Conservation (phyloP, 495 filamentous ascomycete genomes). For the Penicillium parvum region DNA sequence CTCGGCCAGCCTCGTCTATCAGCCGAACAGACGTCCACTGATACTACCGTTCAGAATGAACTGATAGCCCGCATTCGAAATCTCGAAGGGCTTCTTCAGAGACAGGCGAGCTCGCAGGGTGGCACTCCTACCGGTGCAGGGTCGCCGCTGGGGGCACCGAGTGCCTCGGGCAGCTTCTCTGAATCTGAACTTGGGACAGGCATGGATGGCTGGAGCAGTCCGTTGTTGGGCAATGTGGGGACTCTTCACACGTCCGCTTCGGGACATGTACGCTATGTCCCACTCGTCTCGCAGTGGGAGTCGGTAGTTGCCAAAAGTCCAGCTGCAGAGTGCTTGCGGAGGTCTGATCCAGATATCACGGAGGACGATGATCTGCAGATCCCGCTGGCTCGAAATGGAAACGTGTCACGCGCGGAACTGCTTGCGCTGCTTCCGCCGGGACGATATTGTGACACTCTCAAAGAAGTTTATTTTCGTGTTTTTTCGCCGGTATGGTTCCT, state of each 20-base stretch:
- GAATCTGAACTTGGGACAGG: slow-evolving; percentile 25
- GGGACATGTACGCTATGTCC: slow-evolving; percentile 41
- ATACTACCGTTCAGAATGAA: slow-evolving; percentile 31
- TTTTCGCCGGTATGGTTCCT: slow-evolving; percentile 34
- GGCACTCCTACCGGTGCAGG: slow-evolving; percentile 15
- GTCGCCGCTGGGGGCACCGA: slow-evolving; percentile 32
- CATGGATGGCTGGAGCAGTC: slow-evolving; percentile 17
- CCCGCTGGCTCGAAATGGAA: slow-evolving; percentile 27
- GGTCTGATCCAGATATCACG: slow-evolving; percentile 28
- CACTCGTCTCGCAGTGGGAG: slow-evolving; percentile 35
- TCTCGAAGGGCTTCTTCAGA: slow-evolving; percentile 36
- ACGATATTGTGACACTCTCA: slow-evolving; percentile 36
- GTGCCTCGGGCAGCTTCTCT: slow-evolving; percentile 30
- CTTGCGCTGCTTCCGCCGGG: slow-evolving; percentile 35
- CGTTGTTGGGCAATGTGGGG: slow-evolving; percentile 26
- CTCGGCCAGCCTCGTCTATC: slow-evolving; percentile 38
- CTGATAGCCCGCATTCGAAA: slow-evolving; percentile 36
- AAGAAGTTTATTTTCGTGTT: slow-evolving; percentile 38
- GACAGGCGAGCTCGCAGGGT: slow-evolving; percentile 25
- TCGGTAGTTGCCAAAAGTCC: slow-evolving; percentile 26
- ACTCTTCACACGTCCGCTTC: slow-evolving; percentile 32
- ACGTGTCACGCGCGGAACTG: slow-evolving; percentile 28
- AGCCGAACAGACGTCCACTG: slow-evolving; percentile 27
- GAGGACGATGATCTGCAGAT: slow-evolving; percentile 39
- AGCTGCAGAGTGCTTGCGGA: slow-evolving; percentile 26